Base-by-base conservation (phyloP, 2,329 filamentous ascomycete species). In the Metarhizium brunneum region DNA sequence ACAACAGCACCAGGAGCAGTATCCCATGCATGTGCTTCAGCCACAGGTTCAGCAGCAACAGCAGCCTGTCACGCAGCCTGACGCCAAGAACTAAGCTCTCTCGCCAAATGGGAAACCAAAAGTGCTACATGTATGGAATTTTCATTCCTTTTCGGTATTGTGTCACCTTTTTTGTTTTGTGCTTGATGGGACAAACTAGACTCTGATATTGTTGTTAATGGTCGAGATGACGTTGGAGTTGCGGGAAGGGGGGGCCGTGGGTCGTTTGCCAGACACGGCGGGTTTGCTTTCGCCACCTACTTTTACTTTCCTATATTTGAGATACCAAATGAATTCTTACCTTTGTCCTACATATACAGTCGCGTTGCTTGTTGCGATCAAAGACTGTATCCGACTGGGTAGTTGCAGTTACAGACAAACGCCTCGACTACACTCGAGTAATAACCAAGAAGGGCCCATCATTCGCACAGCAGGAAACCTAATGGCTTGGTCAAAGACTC, bases 1-100 rank as follows among this genome's bases (percentile, higher is more conserved):
- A 32, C 30, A 55, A 18, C 38, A 54, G 53, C 43, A 52, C 11
- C 55, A 50, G 45, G 52, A 56, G 35, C 51, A 55, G 18, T 40
- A 52, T 32, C 29, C 45, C 25, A 48, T 55, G 50, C 54, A 52
- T 43, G 50, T 49, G 1, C 47, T 55, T 29, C 54, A 36, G 16
- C 50, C 54, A 36, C 54, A 11, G 14, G 32, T 42, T 6, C 54
- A 54, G 40, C 54, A 54, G 40, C 53, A 30, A 42, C 54, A 51
- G 20, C 42, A 53, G n/a, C 42, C 52, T 6, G 32, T 35, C 2
- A 4, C 48, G 14, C 54, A 47, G 18, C 43, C 52, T 47, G 36
- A 36, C n/a, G 30, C 48, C 40, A 52, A 54, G 42, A 47, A 16
- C 16, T 57, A 49, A 29, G 20, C 42, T 36, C 4, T 50, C 10